phyloP scores from a whole-genome alignment of 768 basidiomycete genomes.

The Symmetrospora coprosmae region DNA sequence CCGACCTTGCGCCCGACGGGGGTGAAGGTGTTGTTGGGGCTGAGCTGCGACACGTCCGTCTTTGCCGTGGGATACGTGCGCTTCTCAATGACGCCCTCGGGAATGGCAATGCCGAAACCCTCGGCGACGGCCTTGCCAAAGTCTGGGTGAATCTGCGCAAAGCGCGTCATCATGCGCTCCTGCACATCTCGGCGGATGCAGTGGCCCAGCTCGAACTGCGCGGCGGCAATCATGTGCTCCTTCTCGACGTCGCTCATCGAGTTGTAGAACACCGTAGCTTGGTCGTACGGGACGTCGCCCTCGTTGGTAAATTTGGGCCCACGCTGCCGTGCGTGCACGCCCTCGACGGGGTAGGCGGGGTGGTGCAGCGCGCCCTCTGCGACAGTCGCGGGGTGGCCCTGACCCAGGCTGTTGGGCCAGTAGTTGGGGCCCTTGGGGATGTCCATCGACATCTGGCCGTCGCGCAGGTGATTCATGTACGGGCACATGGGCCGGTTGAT shows the following conservation, averaged over 20 bases:
- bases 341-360: slow-evolving; percentile 35
- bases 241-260: slow-evolving; percentile 58
- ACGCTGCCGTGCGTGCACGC: slow-evolving; percentile 44
- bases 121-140: slow-evolving; percentile 56
- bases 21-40: slow-evolving; percentile 37
- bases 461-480: slow-evolving; percentile 55
- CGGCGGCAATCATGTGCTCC: slow-evolving; percentile 53
- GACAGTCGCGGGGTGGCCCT: slow-evolving; percentile 29
- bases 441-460: slow-evolving; percentile 40
- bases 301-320: slow-evolving; percentile 43
- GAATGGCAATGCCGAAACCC: slow-evolving; percentile 51
- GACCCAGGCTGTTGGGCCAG: slow-evolving; percentile 58
- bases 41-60: slow-evolving; percentile 16
- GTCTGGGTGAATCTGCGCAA: slow-evolving; percentile 59
- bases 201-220: slow-evolving; percentile 71
- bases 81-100: slow-evolving; percentile 34
- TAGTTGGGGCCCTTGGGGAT: slow-evolving; percentile 48
- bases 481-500: slow-evolving; percentile 71
- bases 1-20: slow-evolving; percentile 52
- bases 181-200: slow-evolving; percentile 63
- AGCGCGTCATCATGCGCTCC: slow-evolving; percentile 50
- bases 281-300: slow-evolving; percentile 54
- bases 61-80: slow-evolving; percentile 3
- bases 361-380: slow-evolving; percentile 19
- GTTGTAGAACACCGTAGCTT: slow-evolving; percentile 63